Percentiles rank a stretch among this genome's conserved stretches.
Conservation (phyloP, 305 asterid species). For the Solanum aculeatissimum region DNA sequence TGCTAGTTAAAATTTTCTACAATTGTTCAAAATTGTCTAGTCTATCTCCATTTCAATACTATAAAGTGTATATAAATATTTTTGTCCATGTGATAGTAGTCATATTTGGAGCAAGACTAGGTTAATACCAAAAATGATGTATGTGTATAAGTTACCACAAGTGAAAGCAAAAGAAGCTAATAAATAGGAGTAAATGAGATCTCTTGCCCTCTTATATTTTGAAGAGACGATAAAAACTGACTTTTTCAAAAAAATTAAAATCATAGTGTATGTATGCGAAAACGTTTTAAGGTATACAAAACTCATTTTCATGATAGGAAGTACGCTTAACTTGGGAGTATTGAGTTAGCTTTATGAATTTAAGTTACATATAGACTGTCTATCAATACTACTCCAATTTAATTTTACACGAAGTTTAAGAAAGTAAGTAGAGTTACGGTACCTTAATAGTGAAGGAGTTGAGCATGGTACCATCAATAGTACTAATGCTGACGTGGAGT, state of each 20-base stretch:
- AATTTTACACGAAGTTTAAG: neutral
- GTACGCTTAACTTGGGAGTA: neutral
- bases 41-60: neutral
- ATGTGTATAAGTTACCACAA: neutral
- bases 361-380: neutral
- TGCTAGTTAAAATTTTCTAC: neutral
- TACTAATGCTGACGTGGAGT: constrained; percentile 58
- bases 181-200: neutral
- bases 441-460: constrained; percentile 85
- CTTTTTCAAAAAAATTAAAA: neutral
- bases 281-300: neutral
- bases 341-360: neutral
- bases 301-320: neutral
- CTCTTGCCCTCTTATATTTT: neutral
- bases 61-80: neutral
- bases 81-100: neutral
- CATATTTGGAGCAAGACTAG: neutral
- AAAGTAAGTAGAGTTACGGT: neutral
- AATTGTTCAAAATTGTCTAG: neutral
- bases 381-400: neutral
- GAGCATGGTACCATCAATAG: constrained; percentile 53
- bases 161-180: neutral
- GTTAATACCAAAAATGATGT: neutral
- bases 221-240: neutral
- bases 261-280: no score